Evolutionary conservation across 306 rosid genomes (phyloP), one percentile per base, ranked within the genome.

Genomic region (Acacia confusa): DNA sequence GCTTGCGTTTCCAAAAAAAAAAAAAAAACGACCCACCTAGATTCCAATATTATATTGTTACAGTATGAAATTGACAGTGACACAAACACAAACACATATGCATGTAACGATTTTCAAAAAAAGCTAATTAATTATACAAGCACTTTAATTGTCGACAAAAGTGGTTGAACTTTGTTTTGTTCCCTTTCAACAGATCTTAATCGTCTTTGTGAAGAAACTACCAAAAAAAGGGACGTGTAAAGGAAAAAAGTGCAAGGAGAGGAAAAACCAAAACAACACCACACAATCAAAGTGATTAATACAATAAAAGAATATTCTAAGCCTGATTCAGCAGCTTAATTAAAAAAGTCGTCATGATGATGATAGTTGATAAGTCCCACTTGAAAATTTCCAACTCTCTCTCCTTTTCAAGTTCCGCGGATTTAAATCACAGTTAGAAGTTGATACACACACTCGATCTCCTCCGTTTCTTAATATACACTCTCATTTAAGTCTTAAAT

Each of bases 21-120:
- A 63, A 63, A 63, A 28, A 2, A 10, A 6, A 61, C 15, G 68
- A 25, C 19, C 27, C 38, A 17, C 34, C 48, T n/a, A 17, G 36
- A 60, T 61, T 70, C 68, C 74, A 55, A 67, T 45, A 47, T 47
- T 76, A 67, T 45, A 47, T 47, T 76, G 72, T 34, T 47, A 68
- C 20, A 25, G 40, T 15, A 30, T 50, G 24, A 43, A 75, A 50
- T 19, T 17, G 81, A 76, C 1, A 70, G 72, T 57, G 81, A 82
- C 78, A 50, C 57, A 50, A n/a, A 17, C 57, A 50, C 6, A 9
- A 6, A 22, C 5, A 57, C 11, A 20, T 7, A 6, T 57, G 61
- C 24, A 55, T 55, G 69, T 16, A 67, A 48, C 52, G 24, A 36
- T 48, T 75, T 75, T 75, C 36, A 19, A 19, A 43, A 43, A 43